These are phyloP conservation scores for Phoma sp. DNA, from an alignment of 2,329 filamentous ascomycete species.

Conservation along the genomic window DNA sequence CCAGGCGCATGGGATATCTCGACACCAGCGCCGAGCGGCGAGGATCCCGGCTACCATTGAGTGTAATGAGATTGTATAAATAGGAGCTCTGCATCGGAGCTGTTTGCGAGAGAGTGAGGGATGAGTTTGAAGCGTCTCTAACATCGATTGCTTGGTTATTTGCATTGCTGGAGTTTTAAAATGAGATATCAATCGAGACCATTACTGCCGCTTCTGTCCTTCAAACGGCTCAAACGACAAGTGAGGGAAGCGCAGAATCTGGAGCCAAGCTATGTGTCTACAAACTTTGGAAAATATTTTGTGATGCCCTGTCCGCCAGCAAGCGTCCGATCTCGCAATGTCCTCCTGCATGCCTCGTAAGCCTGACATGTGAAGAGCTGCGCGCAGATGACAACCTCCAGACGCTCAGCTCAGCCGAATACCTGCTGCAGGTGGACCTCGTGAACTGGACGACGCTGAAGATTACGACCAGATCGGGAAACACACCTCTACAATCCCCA, in stretches of 20 bases:
- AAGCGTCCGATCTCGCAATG: too few relatives aligned
- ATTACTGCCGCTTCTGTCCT: not conserved
- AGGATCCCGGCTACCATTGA: slow-evolving; percentile 36
- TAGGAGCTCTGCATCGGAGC: not conserved
- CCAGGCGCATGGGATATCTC: slow-evolving; percentile 64
- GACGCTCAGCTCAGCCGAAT: slow-evolving; percentile 5
- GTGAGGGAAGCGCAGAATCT: too few relatives aligned
- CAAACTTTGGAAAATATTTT: too few relatives aligned
- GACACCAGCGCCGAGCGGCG: slow-evolving; percentile 35
- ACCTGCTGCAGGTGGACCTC: slow-evolving; percentile 24
- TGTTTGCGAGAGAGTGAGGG: not conserved
- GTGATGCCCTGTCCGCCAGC: too few relatives aligned
- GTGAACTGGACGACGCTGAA: slow-evolving; percentile 16
- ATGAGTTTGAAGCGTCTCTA: not conserved
- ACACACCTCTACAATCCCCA: slow-evolving; percentile 19
- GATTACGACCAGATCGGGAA: slow-evolving; percentile 13
- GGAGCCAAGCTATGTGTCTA: too few relatives aligned
- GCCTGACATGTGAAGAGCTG: slow-evolving; percentile 19
- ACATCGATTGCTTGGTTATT: not conserved
- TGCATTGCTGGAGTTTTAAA: slow-evolving; percentile 28
- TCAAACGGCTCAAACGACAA: too few relatives aligned
- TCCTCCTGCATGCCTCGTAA: too few relatives aligned
- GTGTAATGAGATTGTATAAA: slow-evolving; percentile 8
- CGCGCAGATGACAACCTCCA: slow-evolving; percentile 6
- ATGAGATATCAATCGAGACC: slow-evolving; percentile 13